phyloP scores from a whole-genome alignment of 1,284 basidiomycete species.

The Leccinum fallax region DNA sequence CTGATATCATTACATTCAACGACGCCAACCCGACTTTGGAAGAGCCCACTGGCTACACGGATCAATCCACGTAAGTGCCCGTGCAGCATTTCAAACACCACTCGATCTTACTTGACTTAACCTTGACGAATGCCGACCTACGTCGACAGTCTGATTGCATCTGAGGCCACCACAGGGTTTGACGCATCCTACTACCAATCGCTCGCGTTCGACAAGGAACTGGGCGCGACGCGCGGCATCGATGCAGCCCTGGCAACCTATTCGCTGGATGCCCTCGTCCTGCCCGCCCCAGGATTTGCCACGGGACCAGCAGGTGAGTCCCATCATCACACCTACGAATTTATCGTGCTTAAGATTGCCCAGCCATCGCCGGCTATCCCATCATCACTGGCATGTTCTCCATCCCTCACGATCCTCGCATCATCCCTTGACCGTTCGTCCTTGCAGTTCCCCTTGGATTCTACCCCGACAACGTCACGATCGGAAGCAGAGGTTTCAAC shows the following conservation, averaged over 20 bases:
- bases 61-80: conserved; percentile 45
- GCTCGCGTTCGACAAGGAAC: conserved; percentile 51
- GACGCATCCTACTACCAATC: conserved; percentile 51
- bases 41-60: conserved; percentile 48
- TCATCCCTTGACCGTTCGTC: background rate
- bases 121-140: background rate
- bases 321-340: conserved; percentile 8
- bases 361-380: conserved; percentile 62
- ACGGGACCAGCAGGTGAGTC: conserved; percentile 44
- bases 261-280: conserved; percentile 58
- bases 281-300: conserved; percentile 55
- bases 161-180: conserved; percentile 50
- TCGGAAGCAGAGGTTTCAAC: conserved; percentile 43
- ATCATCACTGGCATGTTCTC: conserved; percentile 50
- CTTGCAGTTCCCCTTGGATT: conserved; percentile 59
- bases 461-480: conserved; percentile 52
- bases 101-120: no score
- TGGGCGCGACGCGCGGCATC: conserved; percentile 58
- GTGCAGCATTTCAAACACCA: no score
- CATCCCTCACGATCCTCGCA: background rate
- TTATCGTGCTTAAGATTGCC: background rate
- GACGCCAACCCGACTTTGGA: conserved; percentile 50
- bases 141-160: conserved; percentile 41
- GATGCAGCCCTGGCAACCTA: conserved; percentile 53
- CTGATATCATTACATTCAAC: conserved; percentile 59